phyloP scores from a whole-genome alignment of 805 yeast species.

The Wickerhamiella parazyma region DNA sequence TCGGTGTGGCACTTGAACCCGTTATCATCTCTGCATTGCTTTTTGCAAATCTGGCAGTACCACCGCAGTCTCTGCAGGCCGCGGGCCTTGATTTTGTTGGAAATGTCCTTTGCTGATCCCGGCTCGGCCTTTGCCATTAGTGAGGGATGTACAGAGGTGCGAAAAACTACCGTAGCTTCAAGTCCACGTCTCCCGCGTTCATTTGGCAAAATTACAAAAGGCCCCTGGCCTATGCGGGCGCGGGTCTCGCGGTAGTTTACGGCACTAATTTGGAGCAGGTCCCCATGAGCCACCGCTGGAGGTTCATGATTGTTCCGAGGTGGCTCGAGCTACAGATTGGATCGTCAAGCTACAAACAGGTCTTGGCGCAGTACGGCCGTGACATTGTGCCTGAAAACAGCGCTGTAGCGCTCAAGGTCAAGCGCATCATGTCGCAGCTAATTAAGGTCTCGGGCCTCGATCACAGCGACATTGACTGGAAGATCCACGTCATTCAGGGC shows the following conservation, averaged over 20 bases:
- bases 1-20: constrained; percentile 85
- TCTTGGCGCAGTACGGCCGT: constrained; percentile 39
- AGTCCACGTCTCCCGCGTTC: constrained; percentile 8
- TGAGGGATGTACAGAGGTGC: neutral
- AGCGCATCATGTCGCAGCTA: constrained; percentile 49
- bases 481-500: constrained; percentile 63
- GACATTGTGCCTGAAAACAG: constrained; percentile 47
- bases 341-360: constrained; percentile 45
- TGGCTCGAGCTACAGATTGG: constrained; percentile 54
- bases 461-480: constrained; percentile 40
- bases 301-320: constrained; percentile 61
- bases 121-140: constrained; percentile 44
- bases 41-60: constrained; percentile 82
- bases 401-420: constrained; percentile 45
- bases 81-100: constrained; percentile 63
- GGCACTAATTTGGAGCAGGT: constrained; percentile 57
- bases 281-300: constrained; percentile 58
- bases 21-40: constrained; percentile 92
- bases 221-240: constrained; percentile 20
- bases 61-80: constrained; percentile 78
- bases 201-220: constrained; percentile 11
- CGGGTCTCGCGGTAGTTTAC: constrained; percentile 28
- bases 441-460: constrained; percentile 28
- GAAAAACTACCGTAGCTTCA: constrained; percentile 14
- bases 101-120: constrained; percentile 55